Evolutionary conservation across 257 asterid genomes (phyloP).

Genomic region (Penstemon newberryi): DNA sequence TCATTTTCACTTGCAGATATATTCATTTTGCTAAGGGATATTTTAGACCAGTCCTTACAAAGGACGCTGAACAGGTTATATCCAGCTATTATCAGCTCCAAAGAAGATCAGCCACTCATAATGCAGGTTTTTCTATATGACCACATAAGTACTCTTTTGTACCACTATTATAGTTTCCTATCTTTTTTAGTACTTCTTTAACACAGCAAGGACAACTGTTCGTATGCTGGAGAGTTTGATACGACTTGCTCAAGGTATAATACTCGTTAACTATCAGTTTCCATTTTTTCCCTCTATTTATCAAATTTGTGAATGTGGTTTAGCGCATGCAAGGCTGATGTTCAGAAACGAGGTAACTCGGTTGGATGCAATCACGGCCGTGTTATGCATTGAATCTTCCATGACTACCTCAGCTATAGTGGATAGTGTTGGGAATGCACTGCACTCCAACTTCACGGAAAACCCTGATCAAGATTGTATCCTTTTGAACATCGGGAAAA

Average conservation of each 20-base stretch:
- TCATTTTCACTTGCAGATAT: conserved; percentile 53
- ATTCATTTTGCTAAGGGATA: conserved; percentile 74
- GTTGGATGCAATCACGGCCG: conserved; percentile 91
- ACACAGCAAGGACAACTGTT: conserved; percentile 91
- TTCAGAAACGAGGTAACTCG: conserved; percentile 88
- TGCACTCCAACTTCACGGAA: conserved; percentile 87
- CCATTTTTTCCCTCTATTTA: conserved; percentile 16
- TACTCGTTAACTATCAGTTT: conserved; percentile 21
- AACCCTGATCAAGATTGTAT: conserved; percentile 97
- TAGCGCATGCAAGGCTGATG: conserved; percentile 98
- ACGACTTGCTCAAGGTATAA: conserved; percentile 94
- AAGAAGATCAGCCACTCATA: conserved; percentile 89
- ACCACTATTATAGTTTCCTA: conserved; percentile 6
- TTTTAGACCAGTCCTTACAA: conserved; percentile 85
- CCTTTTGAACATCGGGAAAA: conserved; percentile 32
- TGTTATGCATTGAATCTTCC: conserved; percentile 86
- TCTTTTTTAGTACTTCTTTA: conserved; percentile 21
- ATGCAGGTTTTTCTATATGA: conserved; percentile 69
- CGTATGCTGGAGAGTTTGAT: conserved; percentile 99
- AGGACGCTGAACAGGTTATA: conserved; percentile 89
- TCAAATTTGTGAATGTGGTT: conserved; percentile 36
- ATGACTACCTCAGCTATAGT: conserved; percentile 95
- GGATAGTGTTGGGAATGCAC: conserved; percentile 85
- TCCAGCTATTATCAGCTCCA: conserved; percentile 98
- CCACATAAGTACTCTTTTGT: conserved; percentile 1